These are phyloP conservation scores for Platismatia glauca DNA, from an alignment of 495 filamentous ascomycete genomes.

Conservation along the genomic window DNA sequence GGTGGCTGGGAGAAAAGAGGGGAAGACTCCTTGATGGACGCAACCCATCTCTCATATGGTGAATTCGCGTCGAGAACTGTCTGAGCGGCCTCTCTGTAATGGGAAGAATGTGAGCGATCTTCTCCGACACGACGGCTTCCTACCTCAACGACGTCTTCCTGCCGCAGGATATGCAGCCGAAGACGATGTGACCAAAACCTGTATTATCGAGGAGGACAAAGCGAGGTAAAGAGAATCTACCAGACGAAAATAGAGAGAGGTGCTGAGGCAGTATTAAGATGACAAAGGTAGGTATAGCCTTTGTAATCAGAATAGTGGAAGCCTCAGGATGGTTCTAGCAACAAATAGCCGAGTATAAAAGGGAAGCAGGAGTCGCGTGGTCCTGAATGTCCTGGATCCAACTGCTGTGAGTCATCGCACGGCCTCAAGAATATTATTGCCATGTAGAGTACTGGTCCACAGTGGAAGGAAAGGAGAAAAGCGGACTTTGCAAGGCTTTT, in stretches of 20 bases:
- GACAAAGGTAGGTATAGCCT: background rate
- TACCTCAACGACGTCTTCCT: background rate
- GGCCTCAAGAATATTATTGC: background rate
- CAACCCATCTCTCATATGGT: background rate
- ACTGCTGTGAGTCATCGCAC: background rate
- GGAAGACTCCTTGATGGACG: background rate
- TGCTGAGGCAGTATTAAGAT: background rate
- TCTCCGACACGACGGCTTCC: background rate
- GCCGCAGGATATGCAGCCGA: background rate
- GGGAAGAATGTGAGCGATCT: background rate
- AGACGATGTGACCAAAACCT: background rate
- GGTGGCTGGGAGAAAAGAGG: background rate
- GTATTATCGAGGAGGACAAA: background rate
- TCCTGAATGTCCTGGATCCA: background rate
- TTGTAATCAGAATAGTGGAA: background rate
- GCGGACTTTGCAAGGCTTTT: background rate
- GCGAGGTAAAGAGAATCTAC: background rate
- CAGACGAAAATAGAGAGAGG: background rate
- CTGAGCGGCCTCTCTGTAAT: background rate
- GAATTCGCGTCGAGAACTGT: background rate
- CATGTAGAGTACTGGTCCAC: background rate
- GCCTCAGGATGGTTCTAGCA: background rate
- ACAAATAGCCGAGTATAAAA: background rate
- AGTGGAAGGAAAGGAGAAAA: background rate
- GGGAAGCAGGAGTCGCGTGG: rapidly evolving